Evolutionary conservation across 2,329 filamentous ascomycete genomes (phyloP).

Genomic region (Stachybotrys elegans): DNA sequence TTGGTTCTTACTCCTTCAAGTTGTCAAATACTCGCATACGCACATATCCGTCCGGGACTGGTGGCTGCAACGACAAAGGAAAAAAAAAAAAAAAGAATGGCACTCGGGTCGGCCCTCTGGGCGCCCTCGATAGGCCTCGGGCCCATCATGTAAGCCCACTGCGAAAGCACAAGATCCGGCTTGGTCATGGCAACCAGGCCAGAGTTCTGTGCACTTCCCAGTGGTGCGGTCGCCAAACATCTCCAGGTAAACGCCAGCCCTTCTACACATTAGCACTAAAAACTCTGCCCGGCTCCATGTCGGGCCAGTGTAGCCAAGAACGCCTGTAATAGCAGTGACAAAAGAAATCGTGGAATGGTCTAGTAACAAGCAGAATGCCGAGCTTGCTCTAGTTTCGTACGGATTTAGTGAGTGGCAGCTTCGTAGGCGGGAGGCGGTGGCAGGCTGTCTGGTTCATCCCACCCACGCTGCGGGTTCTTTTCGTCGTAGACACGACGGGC

Average conservation of each 20-base stretch:
- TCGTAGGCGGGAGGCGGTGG: constrained; percentile 60
- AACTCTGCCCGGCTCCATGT: too few relatives aligned
- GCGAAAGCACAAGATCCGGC: too few relatives aligned
- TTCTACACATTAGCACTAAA: too few relatives aligned
- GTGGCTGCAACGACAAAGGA: constrained; percentile 2
- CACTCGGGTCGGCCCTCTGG: neutral
- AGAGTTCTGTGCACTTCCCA: too few relatives aligned
- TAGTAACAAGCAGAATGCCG: too few relatives aligned
- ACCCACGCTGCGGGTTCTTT: constrained; percentile 49
- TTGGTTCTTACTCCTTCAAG: neutral
- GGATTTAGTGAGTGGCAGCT: constrained; percentile 35
- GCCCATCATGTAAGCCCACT: too few relatives aligned
- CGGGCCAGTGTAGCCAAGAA: too few relatives aligned
- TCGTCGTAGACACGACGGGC: constrained; percentile 83
- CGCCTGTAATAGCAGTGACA: too few relatives aligned
- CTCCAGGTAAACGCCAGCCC: too few relatives aligned
- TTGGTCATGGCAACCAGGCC: too few relatives aligned
- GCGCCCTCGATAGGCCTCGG: too few relatives aligned
- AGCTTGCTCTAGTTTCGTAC: constrained; percentile 9
- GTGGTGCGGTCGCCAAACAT: too few relatives aligned
- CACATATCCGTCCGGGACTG: constrained; percentile 2
- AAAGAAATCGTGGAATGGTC: constrained; percentile 8
- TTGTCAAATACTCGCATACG: neutral
- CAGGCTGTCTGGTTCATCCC: constrained; percentile 47
- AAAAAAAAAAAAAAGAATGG: constrained; percentile 5